phyloP scores from a whole-genome alignment of 768 basidiomycete genomes.

The Heimioporus sp. region DNA sequence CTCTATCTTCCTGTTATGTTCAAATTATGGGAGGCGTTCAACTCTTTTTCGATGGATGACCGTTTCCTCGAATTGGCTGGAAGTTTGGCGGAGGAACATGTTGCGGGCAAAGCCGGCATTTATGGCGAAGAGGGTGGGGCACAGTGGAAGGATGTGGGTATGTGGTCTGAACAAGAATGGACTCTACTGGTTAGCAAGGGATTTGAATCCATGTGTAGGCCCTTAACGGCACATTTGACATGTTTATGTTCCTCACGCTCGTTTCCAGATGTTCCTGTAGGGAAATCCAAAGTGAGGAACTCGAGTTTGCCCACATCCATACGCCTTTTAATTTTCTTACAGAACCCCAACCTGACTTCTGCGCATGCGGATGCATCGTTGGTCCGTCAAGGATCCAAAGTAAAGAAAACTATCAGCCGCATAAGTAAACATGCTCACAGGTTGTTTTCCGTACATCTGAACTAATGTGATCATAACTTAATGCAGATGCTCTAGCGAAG shows the following conservation, averaged over 20 bases:
- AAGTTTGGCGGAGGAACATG: conserved; percentile 68
- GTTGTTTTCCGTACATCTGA: not conserved
- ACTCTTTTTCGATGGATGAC: conserved; percentile 72
- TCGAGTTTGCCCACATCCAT: not conserved
- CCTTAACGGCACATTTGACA: not conserved
- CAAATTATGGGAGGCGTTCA: conserved; percentile 77
- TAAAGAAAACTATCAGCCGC: conserved; percentile 69
- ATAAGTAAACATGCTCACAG: conserved; percentile 40
- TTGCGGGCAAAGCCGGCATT: conserved; percentile 56
- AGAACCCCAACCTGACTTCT: conserved; percentile 66
- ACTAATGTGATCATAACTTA: not conserved
- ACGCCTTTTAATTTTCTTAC: conserved; percentile 1
- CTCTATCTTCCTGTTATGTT: conserved; percentile 72
- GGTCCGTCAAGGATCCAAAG: conserved; percentile 53
- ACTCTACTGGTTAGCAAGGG: conserved; percentile 79
- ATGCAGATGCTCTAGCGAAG: conserved; percentile 72
- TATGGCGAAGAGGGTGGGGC: conserved; percentile 55
- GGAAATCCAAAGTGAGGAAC: conserved; percentile 54
- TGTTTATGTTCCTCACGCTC: conserved; percentile 37
- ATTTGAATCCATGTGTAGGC: conserved; percentile 71
- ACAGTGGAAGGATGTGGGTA: conserved; percentile 81
- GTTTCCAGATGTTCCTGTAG: conserved; percentile 44
- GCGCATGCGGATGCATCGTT: conserved; percentile 65
- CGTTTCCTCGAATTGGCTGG: conserved; percentile 71
- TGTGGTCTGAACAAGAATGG: conserved; percentile 87